Conservation (phyloP, 306 rosid genomes). For the Acacia acuminata region DNA sequence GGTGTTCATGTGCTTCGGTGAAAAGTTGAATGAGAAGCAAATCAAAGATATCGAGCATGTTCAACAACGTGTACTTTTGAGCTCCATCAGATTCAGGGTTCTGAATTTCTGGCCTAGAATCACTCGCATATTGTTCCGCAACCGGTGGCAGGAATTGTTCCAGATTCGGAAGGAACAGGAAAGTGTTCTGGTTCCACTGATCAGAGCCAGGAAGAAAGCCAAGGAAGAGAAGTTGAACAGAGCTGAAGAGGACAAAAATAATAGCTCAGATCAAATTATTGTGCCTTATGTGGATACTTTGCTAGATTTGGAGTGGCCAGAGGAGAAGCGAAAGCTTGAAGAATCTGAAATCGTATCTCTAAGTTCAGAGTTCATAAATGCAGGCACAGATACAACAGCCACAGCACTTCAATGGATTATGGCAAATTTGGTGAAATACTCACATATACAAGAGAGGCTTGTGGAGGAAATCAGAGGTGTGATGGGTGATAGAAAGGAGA, state of each 20-base stretch:
- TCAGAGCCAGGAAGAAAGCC: not conserved
- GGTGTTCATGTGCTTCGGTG: not conserved
- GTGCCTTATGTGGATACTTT: not conserved
- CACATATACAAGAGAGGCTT: not conserved
- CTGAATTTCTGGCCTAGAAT: not conserved
- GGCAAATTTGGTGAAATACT: not conserved
- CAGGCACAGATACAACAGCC: not conserved
- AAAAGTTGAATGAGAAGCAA: not conserved
- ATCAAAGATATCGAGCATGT: not conserved
- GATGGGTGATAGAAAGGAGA: not conserved
- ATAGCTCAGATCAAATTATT: not conserved
- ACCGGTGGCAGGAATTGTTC: not conserved
- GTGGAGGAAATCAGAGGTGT: not conserved
- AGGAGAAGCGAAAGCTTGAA: not conserved
- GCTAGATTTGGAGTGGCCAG: not conserved
- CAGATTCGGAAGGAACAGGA: not conserved
- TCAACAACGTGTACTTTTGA: not conserved
- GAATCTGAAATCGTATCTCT: not conserved
- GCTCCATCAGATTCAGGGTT: not conserved
- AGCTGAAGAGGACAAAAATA: not conserved
- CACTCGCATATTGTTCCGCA: not conserved
- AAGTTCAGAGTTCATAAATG: not conserved
- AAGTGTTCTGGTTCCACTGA: not conserved
- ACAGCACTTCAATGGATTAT: slow-evolving; percentile 1
- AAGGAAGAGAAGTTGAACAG: not conserved